phyloP scores from a whole-genome alignment of 768 basidiomycete genomes.

The Russula sp. region DNA sequence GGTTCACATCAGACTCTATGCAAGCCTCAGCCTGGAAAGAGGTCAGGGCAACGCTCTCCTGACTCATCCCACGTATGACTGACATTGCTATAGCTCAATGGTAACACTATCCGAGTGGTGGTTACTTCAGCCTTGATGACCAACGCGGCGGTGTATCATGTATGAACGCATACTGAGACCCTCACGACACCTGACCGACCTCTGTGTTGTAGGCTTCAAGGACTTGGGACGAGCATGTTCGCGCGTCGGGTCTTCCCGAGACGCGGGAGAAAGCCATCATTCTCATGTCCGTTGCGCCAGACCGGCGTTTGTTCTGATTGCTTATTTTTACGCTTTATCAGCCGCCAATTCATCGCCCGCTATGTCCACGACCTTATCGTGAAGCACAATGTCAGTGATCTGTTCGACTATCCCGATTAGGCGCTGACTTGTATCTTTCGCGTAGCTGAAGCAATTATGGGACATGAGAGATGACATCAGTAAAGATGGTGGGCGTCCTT shows the following conservation, averaged over 20 bases:
- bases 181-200: neutral
- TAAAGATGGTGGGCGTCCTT: constrained; percentile 11
- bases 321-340: constrained; percentile 13
- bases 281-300: constrained; percentile 11
- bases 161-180: neutral
- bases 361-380: constrained; percentile 20
- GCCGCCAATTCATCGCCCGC: constrained; percentile 17
- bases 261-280: constrained; percentile 11
- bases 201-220: constrained; percentile 6
- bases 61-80: neutral
- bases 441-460: constrained; percentile 16
- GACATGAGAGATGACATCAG: constrained; percentile 13
- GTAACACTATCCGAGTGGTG: constrained; percentile 8
- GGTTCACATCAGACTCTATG: constrained; percentile 13
- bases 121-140: constrained; percentile 15
- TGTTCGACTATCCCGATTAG: neutral
- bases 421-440: neutral
- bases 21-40: constrained; percentile 14
- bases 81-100: constrained; percentile 7
- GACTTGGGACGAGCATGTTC: constrained; percentile 19
- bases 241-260: constrained; percentile 14
- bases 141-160: constrained; percentile 19
- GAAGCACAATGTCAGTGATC: constrained; percentile 17
- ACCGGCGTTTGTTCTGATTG: constrained; percentile 1
- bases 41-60: neutral